Base-by-base conservation (phyloP, 1,139 yeast species). In the Pichia terricola region DNA sequence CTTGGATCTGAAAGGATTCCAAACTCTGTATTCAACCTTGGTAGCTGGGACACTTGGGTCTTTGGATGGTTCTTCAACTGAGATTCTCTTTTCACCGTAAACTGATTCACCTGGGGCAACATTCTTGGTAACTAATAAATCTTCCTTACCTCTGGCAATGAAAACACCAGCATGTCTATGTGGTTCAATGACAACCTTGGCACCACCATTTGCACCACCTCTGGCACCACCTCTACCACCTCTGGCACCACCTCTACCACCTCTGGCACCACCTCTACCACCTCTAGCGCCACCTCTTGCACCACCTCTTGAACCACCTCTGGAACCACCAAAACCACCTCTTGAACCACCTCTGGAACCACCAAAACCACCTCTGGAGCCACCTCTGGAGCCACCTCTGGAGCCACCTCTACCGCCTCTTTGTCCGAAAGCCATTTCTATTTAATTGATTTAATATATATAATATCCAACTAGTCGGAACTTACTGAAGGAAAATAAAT, bases 1-100 rank as follows among this genome's bases (percentile, higher is more conserved):
- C 79, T 91, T 91, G 53, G 97, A 91, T 82, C 98, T 83, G 83
- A 91, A 91, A 54, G 98, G 98, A 72, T 91, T 91, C 99, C 99
- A 91, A 56, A 91, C 98, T 79, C 98, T 89, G 81, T 91, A 91
- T 73, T 91, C 98, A 52, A 80, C 77, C 77, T 91, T 91, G 64
- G 96, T 88, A 54, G 96, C 83, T 55, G 95, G 94, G 47, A 73
- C 83, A 62, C 83, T 83, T 62, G 84, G 95, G 63, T 81, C 94
- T 62, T 73, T 78, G 48, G 88, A 76, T 56, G 96, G 94, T 65
- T 85, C 96, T 66, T 94, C 98, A 50, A 91, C 78, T 45, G 94
- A 71, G 53, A 91, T 76, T 75, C 98, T 80, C 81, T 91, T 91
- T 75, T 91, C 98, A 62, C 97, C 96, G 71, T 91, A 91, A 46